These are phyloP conservation scores for Senna tora DNA, from an alignment of 306 rosid genomes.

Conservation along the genomic window DNA sequence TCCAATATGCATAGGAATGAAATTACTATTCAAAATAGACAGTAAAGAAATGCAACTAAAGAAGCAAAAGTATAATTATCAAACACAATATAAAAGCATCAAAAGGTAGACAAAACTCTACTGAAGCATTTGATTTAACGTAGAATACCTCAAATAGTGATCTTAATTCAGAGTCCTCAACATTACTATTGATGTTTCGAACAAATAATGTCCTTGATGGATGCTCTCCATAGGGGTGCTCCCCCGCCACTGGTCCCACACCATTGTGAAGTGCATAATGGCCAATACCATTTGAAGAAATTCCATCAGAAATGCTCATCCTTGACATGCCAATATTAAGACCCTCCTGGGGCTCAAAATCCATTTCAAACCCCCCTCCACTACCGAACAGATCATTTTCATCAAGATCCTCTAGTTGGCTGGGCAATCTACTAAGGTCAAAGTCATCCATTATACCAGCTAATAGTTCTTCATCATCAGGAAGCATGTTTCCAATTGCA, in stretches of 20 bases:
- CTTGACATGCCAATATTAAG: constrained; percentile 54
- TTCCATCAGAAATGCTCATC: constrained; percentile 57
- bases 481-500: constrained; percentile 60
- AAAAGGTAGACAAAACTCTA: constrained; percentile 2
- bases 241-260: constrained; percentile 73
- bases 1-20: neutral
- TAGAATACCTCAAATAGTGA: constrained; percentile 62
- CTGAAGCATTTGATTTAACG: constrained; percentile 18
- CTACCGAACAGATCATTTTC: constrained; percentile 75
- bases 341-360: constrained; percentile 67
- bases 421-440: constrained; percentile 77
- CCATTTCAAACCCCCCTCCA: constrained; percentile 84
- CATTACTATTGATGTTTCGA: constrained; percentile 76
- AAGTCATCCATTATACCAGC: constrained; percentile 77
- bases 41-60: constrained; percentile 15
- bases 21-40: neutral
- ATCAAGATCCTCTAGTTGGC: constrained; percentile 76
- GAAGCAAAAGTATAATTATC: constrained; percentile 20
- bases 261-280: constrained; percentile 64
- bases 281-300: constrained; percentile 52
- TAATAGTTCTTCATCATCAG: constrained; percentile 75
- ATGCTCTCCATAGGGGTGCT: constrained; percentile 89
- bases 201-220: constrained; percentile 85
- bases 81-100: neutral
- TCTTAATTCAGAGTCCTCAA: constrained; percentile 72